Conservation (phyloP, 257 asterid species). For the Nicotiana otophora region DNA sequence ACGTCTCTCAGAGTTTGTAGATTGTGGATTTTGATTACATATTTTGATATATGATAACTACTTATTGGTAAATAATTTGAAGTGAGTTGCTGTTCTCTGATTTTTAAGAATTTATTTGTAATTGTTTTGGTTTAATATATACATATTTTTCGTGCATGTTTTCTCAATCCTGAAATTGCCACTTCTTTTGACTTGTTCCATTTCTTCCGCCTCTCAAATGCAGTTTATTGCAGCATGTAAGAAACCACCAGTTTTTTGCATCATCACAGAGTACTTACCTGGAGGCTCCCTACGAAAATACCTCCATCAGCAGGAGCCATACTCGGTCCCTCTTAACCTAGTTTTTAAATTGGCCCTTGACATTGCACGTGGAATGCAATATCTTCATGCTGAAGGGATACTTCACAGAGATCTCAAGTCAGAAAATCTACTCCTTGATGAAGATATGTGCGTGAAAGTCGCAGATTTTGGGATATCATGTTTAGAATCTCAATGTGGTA, state of each 20-base stretch:
- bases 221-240: conserved; percentile 97
- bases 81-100: background rate
- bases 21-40: background rate
- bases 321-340: conserved; percentile 70
- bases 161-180: background rate
- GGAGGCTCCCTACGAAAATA: conserved; percentile 91
- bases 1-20: background rate
- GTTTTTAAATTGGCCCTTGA: conserved; percentile 70
- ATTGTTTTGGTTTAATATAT: background rate
- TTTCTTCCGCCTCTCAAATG: conserved; percentile 16
- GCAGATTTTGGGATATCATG: conserved; percentile 97
- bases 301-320: conserved; percentile 90
- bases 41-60: background rate
- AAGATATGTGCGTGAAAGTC: conserved; percentile 85
- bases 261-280: conserved; percentile 82
- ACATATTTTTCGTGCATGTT: background rate
- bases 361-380: conserved; percentile 89
- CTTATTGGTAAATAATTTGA: background rate
- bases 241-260: conserved; percentile 90
- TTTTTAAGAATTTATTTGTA: too few species aligned
- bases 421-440: conserved; percentile 78
- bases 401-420: conserved; percentile 95
- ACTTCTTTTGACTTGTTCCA: background rate
- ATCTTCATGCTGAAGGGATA: conserved; percentile 86
- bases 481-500: conserved; percentile 89